Conservation (phyloP, 345 rosid genomes). For the Geranium brycei region DNA sequence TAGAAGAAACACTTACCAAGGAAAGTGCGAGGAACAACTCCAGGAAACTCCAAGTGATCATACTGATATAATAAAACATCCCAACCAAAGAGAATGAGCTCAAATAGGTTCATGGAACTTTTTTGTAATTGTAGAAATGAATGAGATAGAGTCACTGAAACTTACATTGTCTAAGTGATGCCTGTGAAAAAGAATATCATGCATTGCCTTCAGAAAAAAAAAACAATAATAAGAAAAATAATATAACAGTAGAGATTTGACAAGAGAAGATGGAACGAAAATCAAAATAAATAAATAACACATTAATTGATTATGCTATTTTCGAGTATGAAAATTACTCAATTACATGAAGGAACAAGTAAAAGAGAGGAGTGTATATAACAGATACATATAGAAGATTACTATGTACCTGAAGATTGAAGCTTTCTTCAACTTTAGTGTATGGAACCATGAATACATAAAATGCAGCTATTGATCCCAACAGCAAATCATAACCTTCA, state of each 20-base stretch:
- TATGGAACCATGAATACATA: slow-evolving; percentile 65
- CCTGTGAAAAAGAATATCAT: slow-evolving; percentile 73
- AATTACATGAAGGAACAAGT: neutral
- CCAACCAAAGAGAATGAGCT: neutral
- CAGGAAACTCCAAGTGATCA: slow-evolving; percentile 94
- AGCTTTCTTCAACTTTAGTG: slow-evolving; percentile 98
- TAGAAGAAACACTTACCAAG: slow-evolving; percentile 30
- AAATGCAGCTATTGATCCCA: slow-evolving; percentile 69
- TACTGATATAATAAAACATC: slow-evolving; percentile 30
- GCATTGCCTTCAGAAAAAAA: slow-evolving; percentile 50
- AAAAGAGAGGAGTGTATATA: neutral
- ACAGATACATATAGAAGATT: neutral
- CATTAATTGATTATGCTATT: too few species aligned
- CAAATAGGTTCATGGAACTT: neutral
- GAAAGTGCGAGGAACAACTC: slow-evolving; percentile 96
- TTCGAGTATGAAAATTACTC: too few species aligned
- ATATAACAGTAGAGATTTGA: neutral
- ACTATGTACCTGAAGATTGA: slow-evolving; percentile 66
- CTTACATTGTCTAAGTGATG: slow-evolving; percentile 62
- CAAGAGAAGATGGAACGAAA: neutral
- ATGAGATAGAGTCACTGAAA: neutral
- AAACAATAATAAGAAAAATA: neutral
- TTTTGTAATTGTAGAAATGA: neutral
- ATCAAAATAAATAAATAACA: too few species aligned
- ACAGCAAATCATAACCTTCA: slow-evolving; percentile 63